Evolutionary conservation across 306 rosid species (phyloP), one percentile per base, ranked within the genome.

Genomic region (Quillaja saponaria): DNA sequence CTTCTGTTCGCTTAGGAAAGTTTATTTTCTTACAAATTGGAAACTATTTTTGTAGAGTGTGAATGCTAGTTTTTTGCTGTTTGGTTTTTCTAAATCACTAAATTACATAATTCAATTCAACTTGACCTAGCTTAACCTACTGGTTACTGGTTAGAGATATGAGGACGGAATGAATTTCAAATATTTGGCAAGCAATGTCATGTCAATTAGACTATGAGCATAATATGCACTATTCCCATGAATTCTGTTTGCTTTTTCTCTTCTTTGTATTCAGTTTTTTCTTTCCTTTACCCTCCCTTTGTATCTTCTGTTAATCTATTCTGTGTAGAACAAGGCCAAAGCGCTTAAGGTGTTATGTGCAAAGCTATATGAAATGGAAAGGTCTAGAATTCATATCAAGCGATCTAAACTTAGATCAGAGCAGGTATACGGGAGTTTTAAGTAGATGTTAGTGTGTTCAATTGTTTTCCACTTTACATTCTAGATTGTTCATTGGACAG

Each of bases 341-440:
- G 96, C 95, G 42, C 87, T 88, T n/a, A 86, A 86, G 73, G 68
- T 91, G 39, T 69, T 91, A 17, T 86, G 97, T 67, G 96, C 96
- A 61, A 91, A 81, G 85, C 88, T 86, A 59, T 91, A 84, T 72
- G 92, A 91, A 76, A 76, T 82, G 58, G 98, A 88, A 81, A 84
- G 98, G 67, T 50, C 76, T 21, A 84, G 92, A 65, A 63, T 79
- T 70, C 96, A 84, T 3, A 71, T 54, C 63, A 86, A 57, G 54
- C 82, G 95, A 58, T 84, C 95, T 56, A 91, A 81, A 65, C 87
- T 88, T 71, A 79, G 92, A 73, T 80, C 78, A 6, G 90, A 88
- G 66, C 98, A 88, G 96, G 96, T 88, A 68, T 13, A 25, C 10
- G 38, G 64, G 44, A 55, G 50, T 15, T 21, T 42, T 33, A 48